Evolutionary conservation across 2,329 filamentous ascomycete species (phyloP).

Genomic region (Phialocephala subalpina): DNA sequence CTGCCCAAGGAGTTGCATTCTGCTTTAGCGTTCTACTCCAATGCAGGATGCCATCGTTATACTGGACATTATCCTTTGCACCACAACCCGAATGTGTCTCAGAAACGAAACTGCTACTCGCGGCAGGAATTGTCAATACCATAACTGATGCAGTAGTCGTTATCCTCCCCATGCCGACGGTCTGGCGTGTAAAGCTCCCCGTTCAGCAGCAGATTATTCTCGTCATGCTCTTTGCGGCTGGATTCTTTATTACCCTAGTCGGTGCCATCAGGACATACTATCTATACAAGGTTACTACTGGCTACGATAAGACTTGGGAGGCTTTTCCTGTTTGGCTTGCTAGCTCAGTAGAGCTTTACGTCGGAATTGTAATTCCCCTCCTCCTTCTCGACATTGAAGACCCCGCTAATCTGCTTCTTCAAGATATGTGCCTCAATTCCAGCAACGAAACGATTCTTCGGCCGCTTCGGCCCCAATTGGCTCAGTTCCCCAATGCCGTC

Average conservation of each 20-base stretch:
- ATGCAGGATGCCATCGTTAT: conserved; percentile 48
- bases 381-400: background rate
- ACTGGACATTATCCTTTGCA: conserved; percentile 46
- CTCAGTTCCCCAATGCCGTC: background rate
- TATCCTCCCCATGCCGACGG: conserved; percentile 56
- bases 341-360: conserved; percentile 49
- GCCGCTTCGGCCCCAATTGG: conserved; percentile 20
- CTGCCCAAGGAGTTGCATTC: conserved; percentile 43
- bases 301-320: conserved; percentile 47
- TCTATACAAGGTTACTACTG: conserved; percentile 40
- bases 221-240: conserved; percentile 56
- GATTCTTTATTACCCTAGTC: conserved; percentile 51
- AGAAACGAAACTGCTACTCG: conserved; percentile 59
- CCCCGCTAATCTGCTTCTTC: background rate
- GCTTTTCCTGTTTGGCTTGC: conserved; percentile 44
- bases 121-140: conserved; percentile 65
- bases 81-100: conserved; percentile 51
- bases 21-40: conserved; percentile 47
- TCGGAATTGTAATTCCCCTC: conserved; percentile 44
- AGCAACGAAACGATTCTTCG: conserved; percentile 53
- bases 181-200: conserved; percentile 54
- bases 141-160: conserved; percentile 63
- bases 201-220: conserved; percentile 55
- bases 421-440: conserved; percentile 32
- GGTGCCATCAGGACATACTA: conserved; percentile 49